These are phyloP conservation scores for Ephemerocybe angulata DNA, from an alignment of 768 basidiomycete species.

Conservation along the genomic window DNA sequence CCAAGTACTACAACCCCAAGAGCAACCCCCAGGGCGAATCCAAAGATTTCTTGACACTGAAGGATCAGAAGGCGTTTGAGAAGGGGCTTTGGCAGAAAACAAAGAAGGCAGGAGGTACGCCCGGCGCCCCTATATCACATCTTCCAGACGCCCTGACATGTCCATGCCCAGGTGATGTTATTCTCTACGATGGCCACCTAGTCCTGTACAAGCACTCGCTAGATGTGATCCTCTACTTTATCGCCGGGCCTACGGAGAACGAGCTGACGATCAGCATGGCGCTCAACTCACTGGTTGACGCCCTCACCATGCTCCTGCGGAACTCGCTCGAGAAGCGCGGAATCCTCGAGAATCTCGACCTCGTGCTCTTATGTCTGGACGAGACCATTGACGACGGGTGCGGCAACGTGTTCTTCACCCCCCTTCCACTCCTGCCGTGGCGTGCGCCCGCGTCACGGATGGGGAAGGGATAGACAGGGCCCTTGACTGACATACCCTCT, in stretches of 20 bases:
- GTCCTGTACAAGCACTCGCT: constrained; percentile 92
- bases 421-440: neutral
- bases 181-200: constrained; percentile 86
- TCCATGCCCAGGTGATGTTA: constrained; percentile 74
- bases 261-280: constrained; percentile 93
- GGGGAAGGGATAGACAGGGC: too few species aligned
- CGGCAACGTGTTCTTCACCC: constrained; percentile 24
- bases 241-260: constrained; percentile 85
- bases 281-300: constrained; percentile 81
- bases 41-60: constrained; percentile 64
- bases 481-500: neutral
- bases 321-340: constrained; percentile 94
- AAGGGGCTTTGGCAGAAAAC: constrained; percentile 96
- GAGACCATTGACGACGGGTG: constrained; percentile 99
- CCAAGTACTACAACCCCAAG: constrained; percentile 91
- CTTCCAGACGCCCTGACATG: neutral
- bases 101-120: constrained; percentile 84
- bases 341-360: constrained; percentile 89
- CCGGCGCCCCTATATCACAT: neutral
- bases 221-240: constrained; percentile 92
- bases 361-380: constrained; percentile 89
- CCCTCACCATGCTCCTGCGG: constrained; percentile 77
- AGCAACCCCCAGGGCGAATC: constrained; percentile 57
- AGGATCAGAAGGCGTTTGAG: constrained; percentile 95
- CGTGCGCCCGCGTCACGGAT: too few species aligned